Evolutionary conservation across 2,329 filamentous ascomycete species (phyloP).

Genomic region (Stagonosporopsis tanaceti): DNA sequence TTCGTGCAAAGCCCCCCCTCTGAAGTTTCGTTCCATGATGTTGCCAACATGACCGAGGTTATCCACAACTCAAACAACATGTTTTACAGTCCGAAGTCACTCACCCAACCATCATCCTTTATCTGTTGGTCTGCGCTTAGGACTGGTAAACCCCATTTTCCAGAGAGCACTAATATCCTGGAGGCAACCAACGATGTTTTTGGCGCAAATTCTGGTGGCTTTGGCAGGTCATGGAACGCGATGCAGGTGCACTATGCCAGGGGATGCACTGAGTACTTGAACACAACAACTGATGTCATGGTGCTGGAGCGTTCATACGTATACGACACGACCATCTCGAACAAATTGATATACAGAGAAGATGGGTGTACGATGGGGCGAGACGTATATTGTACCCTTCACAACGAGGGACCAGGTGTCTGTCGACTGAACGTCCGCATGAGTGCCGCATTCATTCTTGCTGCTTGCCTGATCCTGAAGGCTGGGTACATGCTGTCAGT

Average conservation of each 20-base stretch:
- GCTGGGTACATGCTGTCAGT: conserved; percentile 42
- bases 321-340: background rate
- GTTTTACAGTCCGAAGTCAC: background rate
- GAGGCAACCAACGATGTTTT: background rate
- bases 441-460: conserved; percentile 40
- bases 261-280: conserved; percentile 25
- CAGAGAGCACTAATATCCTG: conserved; percentile 4
- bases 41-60: background rate
- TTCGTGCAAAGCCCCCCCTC: conserved; percentile 25
- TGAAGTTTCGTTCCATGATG: conserved; percentile 22
- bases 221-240: conserved; percentile 20
- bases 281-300: conserved; percentile 18
- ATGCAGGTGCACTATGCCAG: conserved; percentile 28
- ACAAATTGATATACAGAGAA: conserved; percentile 9
- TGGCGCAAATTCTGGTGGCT: background rate
- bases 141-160: conserved; percentile 31
- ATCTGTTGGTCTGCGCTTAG: conserved; percentile 37
- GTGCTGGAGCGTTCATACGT: conserved; percentile 10
- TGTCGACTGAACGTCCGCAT: conserved; percentile 45
- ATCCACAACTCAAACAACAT: background rate
- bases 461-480: conserved; percentile 34
- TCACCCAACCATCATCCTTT: background rate
- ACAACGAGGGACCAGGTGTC: conserved; percentile 2
- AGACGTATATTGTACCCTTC: conserved; percentile 21
- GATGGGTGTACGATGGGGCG: conserved; percentile 26